Conservation (phyloP, 345 rosid species). For the Gossypium arboreum region DNA sequence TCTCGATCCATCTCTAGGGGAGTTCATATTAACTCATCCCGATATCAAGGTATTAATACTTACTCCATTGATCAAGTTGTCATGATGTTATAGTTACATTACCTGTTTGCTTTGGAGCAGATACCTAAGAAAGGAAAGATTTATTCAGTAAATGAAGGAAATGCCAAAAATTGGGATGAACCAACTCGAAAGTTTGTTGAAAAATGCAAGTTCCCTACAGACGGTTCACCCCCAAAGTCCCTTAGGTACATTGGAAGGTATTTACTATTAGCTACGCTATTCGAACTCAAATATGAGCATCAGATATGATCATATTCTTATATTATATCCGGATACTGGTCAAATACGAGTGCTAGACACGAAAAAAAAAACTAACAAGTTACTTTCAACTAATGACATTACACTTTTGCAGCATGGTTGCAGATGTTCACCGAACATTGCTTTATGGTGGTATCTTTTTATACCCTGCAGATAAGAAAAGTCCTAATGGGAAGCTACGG, state of each 20-base stretch:
- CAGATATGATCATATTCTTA: background rate
- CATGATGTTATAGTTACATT: background rate
- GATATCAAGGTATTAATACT: conserved; percentile 12
- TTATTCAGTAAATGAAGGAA: conserved; percentile 81
- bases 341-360: background rate
- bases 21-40: conserved; percentile 71
- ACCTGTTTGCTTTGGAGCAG: conserved; percentile 22
- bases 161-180: conserved; percentile 65
- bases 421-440: conserved; percentile 73
- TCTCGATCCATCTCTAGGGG: conserved; percentile 77
- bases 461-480: conserved; percentile 76
- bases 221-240: conserved; percentile 63
- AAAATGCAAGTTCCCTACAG: conserved; percentile 63
- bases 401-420: conserved; percentile 54
- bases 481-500: conserved; percentile 72
- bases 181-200: conserved; percentile 61
- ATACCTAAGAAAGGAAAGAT: conserved; percentile 69
- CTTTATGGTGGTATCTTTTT: conserved; percentile 74
- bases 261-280: background rate
- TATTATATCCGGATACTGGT: background rate
- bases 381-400: background rate
- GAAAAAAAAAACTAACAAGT: background rate
- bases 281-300: background rate
- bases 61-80: background rate
- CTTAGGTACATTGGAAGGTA: conserved; percentile 75